Conservation (phyloP, 2,329 filamentous ascomycete genomes). For the Aspergillus pseudonomiae region DNA sequence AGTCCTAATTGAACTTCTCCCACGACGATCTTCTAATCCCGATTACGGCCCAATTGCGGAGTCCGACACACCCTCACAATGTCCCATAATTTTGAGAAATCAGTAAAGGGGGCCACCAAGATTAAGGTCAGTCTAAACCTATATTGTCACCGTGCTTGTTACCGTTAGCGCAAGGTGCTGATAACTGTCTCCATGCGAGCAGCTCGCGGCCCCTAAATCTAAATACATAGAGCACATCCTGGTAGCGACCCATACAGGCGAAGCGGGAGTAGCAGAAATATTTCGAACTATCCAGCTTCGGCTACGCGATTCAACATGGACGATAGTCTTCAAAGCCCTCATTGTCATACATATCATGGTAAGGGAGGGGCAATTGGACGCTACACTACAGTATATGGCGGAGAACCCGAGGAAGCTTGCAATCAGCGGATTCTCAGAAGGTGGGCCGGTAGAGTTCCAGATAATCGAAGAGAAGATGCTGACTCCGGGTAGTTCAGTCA, state of each 20-base stretch:
- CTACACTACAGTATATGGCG: slow-evolving; percentile 81
- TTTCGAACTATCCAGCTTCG: slow-evolving; percentile 89
- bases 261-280: slow-evolving; percentile 92
- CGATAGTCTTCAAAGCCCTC: slow-evolving; percentile 96
- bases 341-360: slow-evolving; percentile 98
- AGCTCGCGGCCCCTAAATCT: slow-evolving; percentile 95
- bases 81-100: slow-evolving; percentile 85
- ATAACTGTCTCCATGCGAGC: slow-evolving; percentile 26
- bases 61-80: slow-evolving; percentile 27
- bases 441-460: slow-evolving; percentile 56
- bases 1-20: slow-evolving; percentile 6
- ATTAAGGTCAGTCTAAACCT: slow-evolving; percentile 70
- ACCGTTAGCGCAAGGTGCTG: slow-evolving; percentile 12
- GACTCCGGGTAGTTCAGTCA: slow-evolving; percentile 71
- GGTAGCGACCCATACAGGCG: slow-evolving; percentile 89
- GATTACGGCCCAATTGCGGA: slow-evolving; percentile 17
- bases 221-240: slow-evolving; percentile 99
- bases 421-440: slow-evolving; percentile 89
- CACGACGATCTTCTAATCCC: slow-evolving; percentile 15
- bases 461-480: slow-evolving; percentile 32
- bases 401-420: slow-evolving; percentile 81
- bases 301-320: slow-evolving; percentile 96
- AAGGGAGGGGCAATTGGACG: slow-evolving; percentile 86
- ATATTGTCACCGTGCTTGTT: not conserved
- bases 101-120: slow-evolving; percentile 97